phyloP scores from a whole-genome alignment of 768 basidiomycete genomes.

The Gloeopeniophorella convolvens region DNA sequence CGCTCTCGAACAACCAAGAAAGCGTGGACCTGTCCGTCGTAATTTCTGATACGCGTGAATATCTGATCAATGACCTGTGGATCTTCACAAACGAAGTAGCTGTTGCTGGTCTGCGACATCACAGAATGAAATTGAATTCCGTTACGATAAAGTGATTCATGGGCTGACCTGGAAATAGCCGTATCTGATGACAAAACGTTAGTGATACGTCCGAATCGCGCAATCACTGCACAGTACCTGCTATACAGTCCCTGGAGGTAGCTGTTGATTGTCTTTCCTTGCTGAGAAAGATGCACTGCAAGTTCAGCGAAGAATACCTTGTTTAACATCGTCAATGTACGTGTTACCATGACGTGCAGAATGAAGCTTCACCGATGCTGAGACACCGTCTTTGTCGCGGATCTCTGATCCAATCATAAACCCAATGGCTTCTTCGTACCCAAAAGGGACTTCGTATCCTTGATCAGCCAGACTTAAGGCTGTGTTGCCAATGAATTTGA shows the following conservation, averaged over 20 bases:
- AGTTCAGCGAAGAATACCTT: conserved; percentile 68
- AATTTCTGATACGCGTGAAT: conserved; percentile 60
- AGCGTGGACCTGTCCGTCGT: conserved; percentile 33
- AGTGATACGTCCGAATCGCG: neutral
- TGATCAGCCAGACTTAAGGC: conserved; percentile 55
- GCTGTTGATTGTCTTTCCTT: conserved; percentile 47
- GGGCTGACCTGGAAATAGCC: conserved; percentile 64
- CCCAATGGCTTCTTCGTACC: conserved; percentile 90
- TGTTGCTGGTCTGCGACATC: conserved; percentile 59
- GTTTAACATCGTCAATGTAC: neutral
- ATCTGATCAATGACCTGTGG: conserved; percentile 59
- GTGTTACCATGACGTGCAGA: too few species aligned
- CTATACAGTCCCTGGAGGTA: conserved; percentile 61
- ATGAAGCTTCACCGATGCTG: conserved; percentile 52
- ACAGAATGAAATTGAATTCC: neutral
- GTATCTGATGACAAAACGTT: conserved; percentile 39
- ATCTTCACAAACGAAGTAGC: conserved; percentile 74
- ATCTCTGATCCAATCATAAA: conserved; percentile 80
- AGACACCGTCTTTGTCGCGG: conserved; percentile 84
- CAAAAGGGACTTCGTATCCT: conserved; percentile 67
- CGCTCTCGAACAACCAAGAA: neutral
- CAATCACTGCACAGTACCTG: conserved; percentile 34
- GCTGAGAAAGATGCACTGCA: conserved; percentile 41
- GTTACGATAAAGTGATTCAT: neutral
- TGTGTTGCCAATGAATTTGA: conserved; percentile 88